These are phyloP conservation scores for Tuber aestivum DNA, from an alignment of 495 filamentous ascomycete genomes.

Conservation along the genomic window DNA sequence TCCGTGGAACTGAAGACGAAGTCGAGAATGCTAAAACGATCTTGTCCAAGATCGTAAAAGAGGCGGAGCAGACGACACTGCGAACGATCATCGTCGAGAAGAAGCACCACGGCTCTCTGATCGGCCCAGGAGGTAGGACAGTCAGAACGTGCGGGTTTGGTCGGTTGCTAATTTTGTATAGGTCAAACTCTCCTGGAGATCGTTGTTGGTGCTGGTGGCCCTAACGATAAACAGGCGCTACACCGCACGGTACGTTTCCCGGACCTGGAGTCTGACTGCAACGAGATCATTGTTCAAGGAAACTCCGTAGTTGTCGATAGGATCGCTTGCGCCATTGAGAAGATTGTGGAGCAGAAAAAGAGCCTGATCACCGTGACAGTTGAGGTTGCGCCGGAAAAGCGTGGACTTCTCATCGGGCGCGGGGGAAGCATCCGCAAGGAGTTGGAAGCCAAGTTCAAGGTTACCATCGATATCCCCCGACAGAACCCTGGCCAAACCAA, in stretches of 20 bases:
- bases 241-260: slow-evolving; percentile 90
- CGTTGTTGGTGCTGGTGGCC: slow-evolving; percentile 78
- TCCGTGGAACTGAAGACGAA: slow-evolving; percentile 84
- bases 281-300: slow-evolving; percentile 79
- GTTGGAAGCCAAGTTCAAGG: slow-evolving; percentile 83
- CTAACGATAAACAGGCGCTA: slow-evolving; percentile 70
- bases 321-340: slow-evolving; percentile 73
- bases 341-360: slow-evolving; percentile 70
- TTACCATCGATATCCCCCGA: slow-evolving; percentile 84
- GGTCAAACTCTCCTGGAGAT: slow-evolving; percentile 82
- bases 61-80: slow-evolving; percentile 79
- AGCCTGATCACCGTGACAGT: slow-evolving; percentile 68
- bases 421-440: slow-evolving; percentile 77
- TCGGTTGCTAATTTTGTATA: slow-evolving; percentile 48
- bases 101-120: slow-evolving; percentile 83
- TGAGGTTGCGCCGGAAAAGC: slow-evolving; percentile 79
- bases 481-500: slow-evolving; percentile 62
- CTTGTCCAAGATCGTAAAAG: slow-evolving; percentile 70
- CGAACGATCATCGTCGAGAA: slow-evolving; percentile 81
- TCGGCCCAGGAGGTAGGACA: slow-evolving; percentile 76
- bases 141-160: not conserved
- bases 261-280: slow-evolving; percentile 68
- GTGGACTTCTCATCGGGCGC: slow-evolving; percentile 82
- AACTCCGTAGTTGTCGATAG: slow-evolving; percentile 75
- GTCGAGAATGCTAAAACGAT: slow-evolving; percentile 85